These are phyloP conservation scores for Acanthamoeba triangularis DNA, from an alignment of 208 protist species.

Conservation along the genomic window DNA sequence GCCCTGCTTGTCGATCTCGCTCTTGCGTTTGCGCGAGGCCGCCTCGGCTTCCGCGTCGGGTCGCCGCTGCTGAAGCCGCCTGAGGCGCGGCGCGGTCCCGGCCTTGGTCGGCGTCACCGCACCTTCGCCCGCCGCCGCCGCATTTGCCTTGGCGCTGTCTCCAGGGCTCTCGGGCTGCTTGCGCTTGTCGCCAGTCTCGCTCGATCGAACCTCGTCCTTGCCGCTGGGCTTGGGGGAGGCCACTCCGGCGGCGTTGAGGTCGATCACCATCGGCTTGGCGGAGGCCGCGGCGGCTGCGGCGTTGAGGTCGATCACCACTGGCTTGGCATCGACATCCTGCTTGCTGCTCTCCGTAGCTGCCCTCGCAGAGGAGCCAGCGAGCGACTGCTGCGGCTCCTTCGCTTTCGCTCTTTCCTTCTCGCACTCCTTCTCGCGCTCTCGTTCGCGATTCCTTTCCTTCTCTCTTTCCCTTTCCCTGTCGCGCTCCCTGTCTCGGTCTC, in stretches of 20 bases:
- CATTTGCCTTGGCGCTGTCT: neutral
- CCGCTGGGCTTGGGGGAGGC: no score
- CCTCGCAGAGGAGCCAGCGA: neutral
- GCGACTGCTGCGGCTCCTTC: neutral
- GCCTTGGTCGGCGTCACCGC: neutral
- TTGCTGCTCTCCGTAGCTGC: neutral
- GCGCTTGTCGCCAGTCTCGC: no score
- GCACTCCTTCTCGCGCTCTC: neutral
- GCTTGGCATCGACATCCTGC: neutral
- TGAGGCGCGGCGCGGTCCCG: neutral
- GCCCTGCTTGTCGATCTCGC: neutral
- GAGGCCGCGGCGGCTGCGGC: no score
- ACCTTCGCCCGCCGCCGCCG: neutral
- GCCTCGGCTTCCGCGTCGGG: neutral
- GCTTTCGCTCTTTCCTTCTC: neutral
- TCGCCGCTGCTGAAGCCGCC: neutral
- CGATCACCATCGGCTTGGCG: neutral
- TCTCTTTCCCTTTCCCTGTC: neutral
- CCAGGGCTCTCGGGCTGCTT: neutral
- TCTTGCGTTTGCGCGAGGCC: neutral
- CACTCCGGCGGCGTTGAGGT: neutral
- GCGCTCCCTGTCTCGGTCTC: neutral
- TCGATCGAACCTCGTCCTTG: no score
- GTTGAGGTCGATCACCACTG: neutral
- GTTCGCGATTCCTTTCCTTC: neutral